Evolutionary conservation across 2,329 filamentous ascomycete species (phyloP).

Genomic region (Boeremia exigua): DNA sequence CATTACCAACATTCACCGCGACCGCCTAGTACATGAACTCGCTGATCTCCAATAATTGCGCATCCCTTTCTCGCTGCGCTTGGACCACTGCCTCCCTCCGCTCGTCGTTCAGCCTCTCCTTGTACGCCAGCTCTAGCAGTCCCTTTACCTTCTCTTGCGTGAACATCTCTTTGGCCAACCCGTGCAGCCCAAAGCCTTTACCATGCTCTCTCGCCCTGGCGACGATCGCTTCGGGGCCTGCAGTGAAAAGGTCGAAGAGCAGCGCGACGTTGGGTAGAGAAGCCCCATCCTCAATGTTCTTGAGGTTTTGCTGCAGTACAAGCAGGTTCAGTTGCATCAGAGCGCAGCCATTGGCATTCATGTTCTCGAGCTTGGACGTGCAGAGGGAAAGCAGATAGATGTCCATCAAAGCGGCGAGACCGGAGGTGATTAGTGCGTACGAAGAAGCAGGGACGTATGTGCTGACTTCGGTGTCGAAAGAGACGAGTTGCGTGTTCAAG

Average conservation of each 20-base stretch:
- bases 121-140: constrained; percentile 51
- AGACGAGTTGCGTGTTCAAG: constrained; percentile 83
- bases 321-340: constrained; percentile 93
- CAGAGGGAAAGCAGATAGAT: constrained; percentile 70
- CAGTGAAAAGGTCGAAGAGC: constrained; percentile 73
- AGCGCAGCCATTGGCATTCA: constrained; percentile 84
- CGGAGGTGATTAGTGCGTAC: constrained; percentile 72
- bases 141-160: constrained; percentile 49
- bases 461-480: constrained; percentile 82
- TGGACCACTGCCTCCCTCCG: constrained; percentile 69
- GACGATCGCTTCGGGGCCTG: constrained; percentile 70
- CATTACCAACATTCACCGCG: neutral
- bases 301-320: constrained; percentile 94
- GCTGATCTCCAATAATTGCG: constrained; percentile 72
- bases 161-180: constrained; percentile 39
- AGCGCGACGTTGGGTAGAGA: constrained; percentile 67
- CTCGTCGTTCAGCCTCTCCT: constrained; percentile 64
- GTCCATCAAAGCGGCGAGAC: constrained; percentile 80
- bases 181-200: constrained; percentile 33
- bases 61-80: constrained; percentile 72
- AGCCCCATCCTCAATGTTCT: constrained; percentile 81
- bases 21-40: constrained; percentile 66
- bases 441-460: constrained; percentile 75
- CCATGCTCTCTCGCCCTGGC: constrained; percentile 62
- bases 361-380: constrained; percentile 74